Evolutionary conservation across 1,139 yeast genomes (phyloP).

Genomic region (Pichia sp.): DNA sequence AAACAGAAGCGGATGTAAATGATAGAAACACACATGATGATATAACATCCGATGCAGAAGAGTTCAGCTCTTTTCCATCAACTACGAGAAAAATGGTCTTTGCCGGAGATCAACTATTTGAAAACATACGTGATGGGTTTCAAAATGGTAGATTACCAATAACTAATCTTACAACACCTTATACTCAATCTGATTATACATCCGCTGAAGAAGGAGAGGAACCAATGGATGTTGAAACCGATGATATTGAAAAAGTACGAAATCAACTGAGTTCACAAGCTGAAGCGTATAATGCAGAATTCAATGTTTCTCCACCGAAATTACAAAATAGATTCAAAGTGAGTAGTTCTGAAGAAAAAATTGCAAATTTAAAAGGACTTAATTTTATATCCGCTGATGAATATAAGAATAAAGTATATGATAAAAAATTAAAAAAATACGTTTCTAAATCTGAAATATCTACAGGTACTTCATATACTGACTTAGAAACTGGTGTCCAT

Average conservation of each 20-base stretch:
- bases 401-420: constrained; percentile 27
- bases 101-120: constrained; percentile 23
- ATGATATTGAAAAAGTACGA: constrained; percentile 1
- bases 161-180: constrained; percentile 5
- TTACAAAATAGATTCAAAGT: constrained; percentile 4
- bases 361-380: constrained; percentile 16
- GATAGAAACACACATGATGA: constrained; percentile 18
- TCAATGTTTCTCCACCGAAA: constrained; percentile 10
- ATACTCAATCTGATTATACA: constrained; percentile 25
- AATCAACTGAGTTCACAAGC: constrained; percentile 5
- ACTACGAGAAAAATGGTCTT: constrained; percentile 20
- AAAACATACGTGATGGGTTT: constrained; percentile 20
- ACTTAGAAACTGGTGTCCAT: background rate
- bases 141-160: constrained; percentile 5
- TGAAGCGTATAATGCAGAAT: constrained; percentile 6
- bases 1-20: background rate
- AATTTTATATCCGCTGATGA: constrained; percentile 29
- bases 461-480: constrained; percentile 7
- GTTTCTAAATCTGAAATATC: constrained; percentile 19
- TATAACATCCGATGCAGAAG: constrained; percentile 26
- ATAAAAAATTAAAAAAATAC: constrained; percentile 24
- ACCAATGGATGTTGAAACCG: background rate
- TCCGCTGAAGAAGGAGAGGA: constrained; percentile 20
- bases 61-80: constrained; percentile 18
- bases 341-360: background rate